phyloP scores from a whole-genome alignment of 352 stramenopile species.

The Globisporangium lucens region DNA sequence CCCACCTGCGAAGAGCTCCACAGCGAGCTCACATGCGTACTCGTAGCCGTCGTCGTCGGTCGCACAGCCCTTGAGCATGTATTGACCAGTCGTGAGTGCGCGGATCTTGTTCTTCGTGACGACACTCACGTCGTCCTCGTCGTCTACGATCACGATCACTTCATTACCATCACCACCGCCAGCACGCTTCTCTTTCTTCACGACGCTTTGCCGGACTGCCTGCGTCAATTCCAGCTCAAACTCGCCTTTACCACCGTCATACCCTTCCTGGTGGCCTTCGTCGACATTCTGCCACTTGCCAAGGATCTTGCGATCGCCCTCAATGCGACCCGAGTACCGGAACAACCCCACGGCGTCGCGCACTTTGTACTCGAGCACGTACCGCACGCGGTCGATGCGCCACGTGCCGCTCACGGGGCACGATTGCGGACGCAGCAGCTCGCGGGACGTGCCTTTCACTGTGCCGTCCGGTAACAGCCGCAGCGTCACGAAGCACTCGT shows the following conservation, averaged over 20 bases:
- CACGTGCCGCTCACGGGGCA: constrained; percentile 48
- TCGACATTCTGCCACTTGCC: constrained; percentile 69
- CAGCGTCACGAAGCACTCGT: constrained; percentile 68
- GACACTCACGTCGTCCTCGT: constrained; percentile 18
- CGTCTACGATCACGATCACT: constrained; percentile 18
- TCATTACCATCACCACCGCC: not conserved
- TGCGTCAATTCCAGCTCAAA: constrained; percentile 52
- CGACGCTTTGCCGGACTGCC: constrained; percentile 10
- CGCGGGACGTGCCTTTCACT: constrained; percentile 48
- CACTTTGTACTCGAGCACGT: constrained; percentile 61
- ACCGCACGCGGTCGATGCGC: constrained; percentile 51
- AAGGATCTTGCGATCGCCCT: constrained; percentile 28
- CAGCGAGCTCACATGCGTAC: constrained; percentile 53
- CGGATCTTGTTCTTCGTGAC: constrained; percentile 19
- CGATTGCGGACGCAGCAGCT: constrained; percentile 59
- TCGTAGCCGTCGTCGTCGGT: constrained; percentile 72
- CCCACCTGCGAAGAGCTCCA: constrained; percentile 40
- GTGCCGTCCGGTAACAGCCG: constrained; percentile 50
- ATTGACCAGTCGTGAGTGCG: constrained; percentile 51
- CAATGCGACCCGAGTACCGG: constrained; percentile 51
- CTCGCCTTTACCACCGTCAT: constrained; percentile 48
- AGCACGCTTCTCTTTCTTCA: not conserved
- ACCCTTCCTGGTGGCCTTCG: constrained; percentile 38
- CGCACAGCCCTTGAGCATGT: constrained; percentile 52
- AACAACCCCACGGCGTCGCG: constrained; percentile 63